Percentiles rank a stretch among this genome's conserved stretches.
phyloP scores from a whole-genome alignment of 371 early-diverging fungal genomes.

The Lichtheimia ornata region DNA sequence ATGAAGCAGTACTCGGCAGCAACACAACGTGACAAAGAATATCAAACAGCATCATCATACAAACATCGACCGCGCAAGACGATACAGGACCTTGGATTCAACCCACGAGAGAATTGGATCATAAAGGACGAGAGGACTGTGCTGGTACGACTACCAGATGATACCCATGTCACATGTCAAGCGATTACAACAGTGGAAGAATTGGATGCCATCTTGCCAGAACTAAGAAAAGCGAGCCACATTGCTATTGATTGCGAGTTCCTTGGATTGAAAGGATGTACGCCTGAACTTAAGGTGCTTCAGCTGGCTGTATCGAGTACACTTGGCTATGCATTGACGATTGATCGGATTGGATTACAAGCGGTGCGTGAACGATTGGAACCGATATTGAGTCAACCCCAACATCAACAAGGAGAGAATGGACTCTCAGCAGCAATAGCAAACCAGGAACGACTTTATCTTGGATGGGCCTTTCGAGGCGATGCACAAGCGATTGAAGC shows the following conservation, averaged over 20 bases:
- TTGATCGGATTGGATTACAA: conserved; percentile 40
- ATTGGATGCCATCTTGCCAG: conserved; percentile 21
- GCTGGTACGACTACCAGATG: conserved; percentile 6
- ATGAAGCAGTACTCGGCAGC: conserved; percentile 15
- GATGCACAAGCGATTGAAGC: conserved; percentile 46
- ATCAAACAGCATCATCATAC: neutral
- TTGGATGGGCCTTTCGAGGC: conserved; percentile 43
- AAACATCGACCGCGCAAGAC: conserved; percentile 14
- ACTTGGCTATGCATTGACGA: conserved; percentile 44
- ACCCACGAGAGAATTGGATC: conserved; percentile 29
- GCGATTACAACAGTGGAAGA: conserved; percentile 27
- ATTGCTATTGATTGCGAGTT: conserved; percentile 50
- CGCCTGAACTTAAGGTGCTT: conserved; percentile 40
- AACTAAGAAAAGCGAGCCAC: conserved; percentile 9
- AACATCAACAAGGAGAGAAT: neutral
- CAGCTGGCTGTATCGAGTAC: conserved; percentile 39
- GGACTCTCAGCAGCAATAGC: neutral
- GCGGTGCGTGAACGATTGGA: conserved; percentile 14
- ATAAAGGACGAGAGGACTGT: conserved; percentile 9
- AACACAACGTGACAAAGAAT: neutral
- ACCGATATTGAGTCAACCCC: conserved; percentile 20
- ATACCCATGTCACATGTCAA: conserved; percentile 16
- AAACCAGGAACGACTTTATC: conserved; percentile 1
- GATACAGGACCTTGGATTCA: neutral
- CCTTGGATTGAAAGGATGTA: conserved; percentile 22